Base-by-base conservation (phyloP, 2,329 filamentous ascomycete genomes). In the Cryphonectria japonica region DNA sequence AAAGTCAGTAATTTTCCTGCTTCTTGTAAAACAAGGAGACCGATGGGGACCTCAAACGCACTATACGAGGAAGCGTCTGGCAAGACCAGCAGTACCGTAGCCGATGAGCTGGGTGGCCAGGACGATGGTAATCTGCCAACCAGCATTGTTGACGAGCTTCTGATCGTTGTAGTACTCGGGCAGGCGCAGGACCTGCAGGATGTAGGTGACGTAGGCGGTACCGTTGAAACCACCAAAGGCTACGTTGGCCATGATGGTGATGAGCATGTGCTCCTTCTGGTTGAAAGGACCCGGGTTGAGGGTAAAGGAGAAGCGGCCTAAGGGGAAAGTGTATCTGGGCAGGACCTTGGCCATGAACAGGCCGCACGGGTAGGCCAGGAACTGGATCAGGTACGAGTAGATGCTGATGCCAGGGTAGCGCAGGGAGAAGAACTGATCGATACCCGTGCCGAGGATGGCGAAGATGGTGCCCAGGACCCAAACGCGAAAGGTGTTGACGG, bases 191-290 rank as follows among this genome's bases (percentile, higher is more conserved):
- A 70, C 68, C 41, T 69, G 68, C 34, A 69, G 50, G 52, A 69
- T 72, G 43, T 67, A 67, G 29, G 66, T 68, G 39, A 65, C 65
- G 32, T 68, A 71, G 0, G 69, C 65, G n/a, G 69, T 67, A 2
- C 64, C 69, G 59, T 67, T 70, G 43, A 67, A 70, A 3, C 68
- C 68, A 13, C 68, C 68, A 65, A 68, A 68, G 34, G 60, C 60
- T n/a, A 86, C 86, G 76, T 91, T 91, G 69, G 90, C 88, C 86
- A 88, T 88, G 77, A 88, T 87, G 41, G 85, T 83, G 72, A 89
- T 86, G 66, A 89, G 78, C 81, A 87, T 83, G 76, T 90, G 88
- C 77, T 90, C 88, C 78, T 90, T 90, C 75, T 85, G 85, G 68
- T 85, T 86, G 76, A 89, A 89, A 1, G 84, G 84, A 0, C 87